A percentile compares a stretch with the other conserved stretches of the same genome.
Evolutionary conservation across 2,329 filamentous ascomycete genomes (phyloP).

Genomic region (Colletotrichum somersetense): DNA sequence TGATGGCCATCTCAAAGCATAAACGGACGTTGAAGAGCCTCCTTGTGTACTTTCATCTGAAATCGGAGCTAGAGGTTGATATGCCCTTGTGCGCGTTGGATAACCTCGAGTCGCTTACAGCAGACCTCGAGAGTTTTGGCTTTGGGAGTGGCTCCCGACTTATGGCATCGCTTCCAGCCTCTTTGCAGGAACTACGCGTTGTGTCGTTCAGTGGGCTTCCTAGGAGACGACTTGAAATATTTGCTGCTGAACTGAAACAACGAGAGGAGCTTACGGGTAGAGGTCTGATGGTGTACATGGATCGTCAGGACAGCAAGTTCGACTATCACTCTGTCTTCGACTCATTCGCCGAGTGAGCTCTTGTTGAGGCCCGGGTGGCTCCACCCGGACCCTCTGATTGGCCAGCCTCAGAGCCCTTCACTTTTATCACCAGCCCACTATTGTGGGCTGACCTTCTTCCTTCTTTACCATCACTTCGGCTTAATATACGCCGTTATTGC

Average conservation of each 20-base stretch:
- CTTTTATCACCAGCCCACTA: no score
- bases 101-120: slow-evolving; percentile 25
- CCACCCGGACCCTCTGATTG: no score
- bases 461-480: no score
- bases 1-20: no score
- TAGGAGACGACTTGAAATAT: background rate
- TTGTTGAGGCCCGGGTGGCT: no score
- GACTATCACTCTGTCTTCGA: background rate
- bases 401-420: no score
- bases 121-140: slow-evolving; percentile 20
- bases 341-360: background rate
- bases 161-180: slow-evolving; percentile 5
- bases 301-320: background rate
- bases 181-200: slow-evolving; percentile 8
- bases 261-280: no score
- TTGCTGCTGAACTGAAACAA: background rate
- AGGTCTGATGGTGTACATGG: background rate
- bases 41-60: background rate
- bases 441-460: no score
- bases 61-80: background rate
- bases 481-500: no score
- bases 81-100: slow-evolving; percentile 15
- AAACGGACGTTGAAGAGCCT: no score
- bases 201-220: background rate
- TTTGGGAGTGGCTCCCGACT: slow-evolving; percentile 8